Percentiles rank a stretch among this genome's conserved stretches.
phyloP scores from a whole-genome alignment of 2,329 filamentous ascomycete species.

The Thielaviopsis populi region DNA sequence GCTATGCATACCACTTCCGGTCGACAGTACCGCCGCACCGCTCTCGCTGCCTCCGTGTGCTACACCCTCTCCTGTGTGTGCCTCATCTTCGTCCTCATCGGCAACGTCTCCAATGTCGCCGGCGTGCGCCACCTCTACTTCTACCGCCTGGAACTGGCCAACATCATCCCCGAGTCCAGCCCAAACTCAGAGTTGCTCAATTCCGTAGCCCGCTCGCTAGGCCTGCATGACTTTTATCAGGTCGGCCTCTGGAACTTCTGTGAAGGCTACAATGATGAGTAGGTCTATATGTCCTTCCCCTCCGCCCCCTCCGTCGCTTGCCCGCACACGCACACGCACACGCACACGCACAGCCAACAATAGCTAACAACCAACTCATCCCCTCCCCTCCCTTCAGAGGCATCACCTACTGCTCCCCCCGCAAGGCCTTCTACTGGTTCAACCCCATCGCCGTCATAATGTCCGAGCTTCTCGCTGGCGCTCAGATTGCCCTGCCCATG shows the following conservation, averaged over 20 bases:
- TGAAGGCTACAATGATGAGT: conserved; percentile 61
- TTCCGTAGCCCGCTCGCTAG: conserved; percentile 70
- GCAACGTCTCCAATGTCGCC: conserved; percentile 48
- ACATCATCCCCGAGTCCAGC: conserved; percentile 61
- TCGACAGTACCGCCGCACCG: conserved; percentile 37
- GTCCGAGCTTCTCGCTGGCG: conserved; percentile 64
- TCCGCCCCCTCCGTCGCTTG: not conserved
- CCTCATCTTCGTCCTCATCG: conserved; percentile 63
- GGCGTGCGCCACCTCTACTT: conserved; percentile 63
- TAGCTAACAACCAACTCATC: not conserved
- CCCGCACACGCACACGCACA: not conserved
- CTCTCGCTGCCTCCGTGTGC: conserved; percentile 48
- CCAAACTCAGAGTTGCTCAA: conserved; percentile 66
- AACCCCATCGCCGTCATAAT: conserved; percentile 73
- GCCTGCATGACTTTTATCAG: conserved; percentile 87
- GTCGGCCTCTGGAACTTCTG: conserved; percentile 88
- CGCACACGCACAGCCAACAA: not conserved
- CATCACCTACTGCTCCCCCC: conserved; percentile 59
- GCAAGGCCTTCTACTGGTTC: conserved; percentile 69
- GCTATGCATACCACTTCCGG: conserved; percentile 14
- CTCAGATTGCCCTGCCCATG: conserved; percentile 65
- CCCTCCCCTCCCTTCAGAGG: conserved; percentile 31
- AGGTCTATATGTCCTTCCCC: conserved; percentile 20
- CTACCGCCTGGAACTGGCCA: conserved; percentile 65
- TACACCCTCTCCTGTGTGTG: conserved; percentile 66